phyloP scores from a whole-genome alignment of 2,329 filamentous ascomycete genomes.

The Keithomyces neogunnii region DNA sequence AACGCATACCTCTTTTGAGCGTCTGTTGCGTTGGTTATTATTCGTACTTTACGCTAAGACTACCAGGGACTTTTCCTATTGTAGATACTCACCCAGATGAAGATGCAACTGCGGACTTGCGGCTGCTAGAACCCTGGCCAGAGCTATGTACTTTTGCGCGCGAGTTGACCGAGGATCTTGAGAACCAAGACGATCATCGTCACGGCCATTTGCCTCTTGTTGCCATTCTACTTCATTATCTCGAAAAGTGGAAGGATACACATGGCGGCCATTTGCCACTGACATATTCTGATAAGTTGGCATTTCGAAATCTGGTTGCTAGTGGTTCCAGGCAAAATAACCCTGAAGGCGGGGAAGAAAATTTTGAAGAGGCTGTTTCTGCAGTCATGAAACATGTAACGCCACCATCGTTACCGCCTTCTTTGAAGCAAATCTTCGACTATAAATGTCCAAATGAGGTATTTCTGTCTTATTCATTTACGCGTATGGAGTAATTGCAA shows the following conservation, averaged over 20 bases:
- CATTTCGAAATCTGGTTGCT: constrained; percentile 66
- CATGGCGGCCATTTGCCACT: constrained; percentile 62
- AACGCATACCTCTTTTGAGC: constrained; percentile 67
- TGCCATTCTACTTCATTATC: constrained; percentile 70
- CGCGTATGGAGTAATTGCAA: no score
- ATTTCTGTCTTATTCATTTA: constrained; percentile 28
- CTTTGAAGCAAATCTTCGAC: constrained; percentile 70
- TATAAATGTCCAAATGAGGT: constrained; percentile 45
- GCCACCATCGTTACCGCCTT: constrained; percentile 55
- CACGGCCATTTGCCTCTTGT: constrained; percentile 91
- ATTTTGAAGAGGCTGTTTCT: constrained; percentile 85
- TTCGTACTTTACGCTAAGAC: constrained; percentile 71
- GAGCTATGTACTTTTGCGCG: constrained; percentile 62
- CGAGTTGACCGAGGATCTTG: constrained; percentile 60
- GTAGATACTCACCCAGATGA: constrained; percentile 94
- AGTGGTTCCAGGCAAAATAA: constrained; percentile 61
- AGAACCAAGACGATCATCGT: constrained; percentile 64
- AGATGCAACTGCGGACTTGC: constrained; percentile 74
- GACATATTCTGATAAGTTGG: constrained; percentile 77
- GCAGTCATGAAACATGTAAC: constrained; percentile 85
- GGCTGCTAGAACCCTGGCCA: constrained; percentile 77
- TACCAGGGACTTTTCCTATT: constrained; percentile 78
- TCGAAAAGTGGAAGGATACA: constrained; percentile 67
- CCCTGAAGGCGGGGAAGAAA: constrained; percentile 85
- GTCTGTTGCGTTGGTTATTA: constrained; percentile 90